Evolutionary conservation across 2,329 filamentous ascomycete genomes (phyloP), one percentile per base, ranked within the genome.

Genomic region (Alternaria tenuissima): DNA sequence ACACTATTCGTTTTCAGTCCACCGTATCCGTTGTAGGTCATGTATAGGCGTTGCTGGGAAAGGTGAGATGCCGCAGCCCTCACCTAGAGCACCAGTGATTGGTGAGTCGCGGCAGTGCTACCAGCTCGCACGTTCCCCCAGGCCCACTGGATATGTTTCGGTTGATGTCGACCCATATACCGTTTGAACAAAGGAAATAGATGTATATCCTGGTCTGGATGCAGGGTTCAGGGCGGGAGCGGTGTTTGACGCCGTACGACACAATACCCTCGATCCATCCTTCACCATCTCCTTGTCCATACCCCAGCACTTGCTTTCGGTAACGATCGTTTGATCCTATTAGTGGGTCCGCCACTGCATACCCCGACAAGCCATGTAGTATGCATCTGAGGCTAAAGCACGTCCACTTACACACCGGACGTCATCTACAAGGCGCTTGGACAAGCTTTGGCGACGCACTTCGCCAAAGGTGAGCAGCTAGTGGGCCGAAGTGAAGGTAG

Each of bases 221-320:
- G 66, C 72, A 77, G 67, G 70, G 70, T 70, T 69, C 60, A 69
- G 18, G 16, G 70, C 69, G 67, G 65, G 59, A 68, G 55, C 62
- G 67, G 65, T 68, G 73, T 75, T 77, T 74, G 75, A 75, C 61
- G 69, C 66, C 28, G 72, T 77, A 71, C 58, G 68, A 78, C 76
- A 61, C 55, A 42, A 61, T 62, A 68, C 66, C 73, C 71, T 78
- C 75, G 73, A 78, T 72, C 62, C 66, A 61, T 66, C 63, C 60
- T 65, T 63, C 61, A 67, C 67, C 56, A 63, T 69, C 59, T 65
- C 65, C 69, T 64, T 64, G 64, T 61, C 55, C 61, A 67, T 57
- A 52, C 46, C 47, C 59, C 55, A 68, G 65, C 53, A 63, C 60
- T 54, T 69, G 62, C 55, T 65, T 64, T 60, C 59, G 56, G 61